phyloP scores from a whole-genome alignment of 108 stramenopile species.

The Pseudonitzschia multistriata region DNA sequence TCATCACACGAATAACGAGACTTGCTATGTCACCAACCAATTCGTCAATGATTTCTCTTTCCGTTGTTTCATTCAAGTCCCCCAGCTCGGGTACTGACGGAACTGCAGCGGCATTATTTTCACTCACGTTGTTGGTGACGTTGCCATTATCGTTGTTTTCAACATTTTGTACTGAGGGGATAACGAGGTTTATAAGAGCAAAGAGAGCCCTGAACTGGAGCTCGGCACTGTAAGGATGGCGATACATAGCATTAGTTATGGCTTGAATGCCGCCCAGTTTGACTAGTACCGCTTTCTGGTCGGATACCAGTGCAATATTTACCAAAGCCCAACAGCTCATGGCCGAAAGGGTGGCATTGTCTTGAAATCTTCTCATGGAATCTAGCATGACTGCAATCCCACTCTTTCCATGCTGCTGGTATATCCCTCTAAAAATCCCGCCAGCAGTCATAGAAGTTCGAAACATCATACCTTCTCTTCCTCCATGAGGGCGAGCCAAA shows the following conservation, averaged over 20 bases:
- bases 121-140: background rate
- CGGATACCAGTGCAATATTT: slow-evolving; percentile 85
- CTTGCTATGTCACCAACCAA: slow-evolving; percentile 63
- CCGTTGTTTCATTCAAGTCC: slow-evolving; percentile 18
- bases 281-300: slow-evolving; percentile 79
- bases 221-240: slow-evolving; percentile 80
- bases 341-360: slow-evolving; percentile 79
- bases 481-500: slow-evolving; percentile 87
- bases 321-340: slow-evolving; percentile 95
- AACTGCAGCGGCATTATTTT: background rate
- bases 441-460: slow-evolving; percentile 64
- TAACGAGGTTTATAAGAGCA: slow-evolving; percentile 92
- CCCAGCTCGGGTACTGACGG: slow-evolving; percentile 8
- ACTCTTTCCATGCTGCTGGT: slow-evolving; percentile 39
- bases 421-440: slow-evolving; percentile 43
- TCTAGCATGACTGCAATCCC: slow-evolving; percentile 88
- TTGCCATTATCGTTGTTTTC: background rate
- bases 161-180: slow-evolving; percentile 31
- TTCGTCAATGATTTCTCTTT: slow-evolving; percentile 68
- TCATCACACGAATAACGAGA: slow-evolving; percentile 83
- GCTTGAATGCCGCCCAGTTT: slow-evolving; percentile 79
- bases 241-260: slow-evolving; percentile 79
- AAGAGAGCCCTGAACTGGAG: slow-evolving; percentile 94
- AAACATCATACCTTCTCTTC: slow-evolving; percentile 90
- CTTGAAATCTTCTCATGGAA: slow-evolving; percentile 76